Evolutionary conservation across 1,284 basidiomycete species (phyloP), one percentile per base, ranked within the genome.

Genomic region (Mycosarcoma mackinlayi): DNA sequence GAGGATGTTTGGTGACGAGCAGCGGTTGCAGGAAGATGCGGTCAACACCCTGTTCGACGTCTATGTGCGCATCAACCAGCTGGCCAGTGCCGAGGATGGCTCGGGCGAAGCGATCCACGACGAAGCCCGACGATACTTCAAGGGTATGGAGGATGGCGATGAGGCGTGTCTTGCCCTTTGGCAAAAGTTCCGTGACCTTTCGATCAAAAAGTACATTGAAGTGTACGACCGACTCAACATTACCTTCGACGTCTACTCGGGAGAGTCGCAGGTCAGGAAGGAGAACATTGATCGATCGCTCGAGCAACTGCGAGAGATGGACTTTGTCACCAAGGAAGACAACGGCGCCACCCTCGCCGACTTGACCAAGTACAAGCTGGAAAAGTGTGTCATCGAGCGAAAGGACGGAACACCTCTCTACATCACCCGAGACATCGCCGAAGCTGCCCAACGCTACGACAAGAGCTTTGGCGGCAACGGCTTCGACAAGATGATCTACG

Each of bases 401-500:
- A 89, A 78, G 92, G 95, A 98, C 79, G 95, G 95, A 23, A 97
- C 95, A 6, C 92, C 92, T 0, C 94, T 98, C 75, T 99, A 99
- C 85, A 89, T 98, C 67, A 97, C 94, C n/a, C 92, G 95, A 66
- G 95, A 99, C 84, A 93, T 98, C 67, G 95, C 90, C 41, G 95
- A 90, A 41, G 94, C 94, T 0, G 90, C 91, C 75, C 92, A 98
- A 85, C 91, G 95, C 72, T 93, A 90, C 85, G 89, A 92, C 74
- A 62, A 66, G 33, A 53, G 64, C 45, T 72, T 73, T 42, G 52
- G 55, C 39, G 76, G 76, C 23, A 61, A 55, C 10, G 67, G 67
- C 1, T 96, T 97, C 76, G 94, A 98, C 88, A 97, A 97, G 86
- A 95, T 97, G 92, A 91, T 98, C 67, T 95, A 95, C 84, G 93